Base-by-base conservation (phyloP, 495 filamentous ascomycete species). In the Trypethelium eluteriae region DNA sequence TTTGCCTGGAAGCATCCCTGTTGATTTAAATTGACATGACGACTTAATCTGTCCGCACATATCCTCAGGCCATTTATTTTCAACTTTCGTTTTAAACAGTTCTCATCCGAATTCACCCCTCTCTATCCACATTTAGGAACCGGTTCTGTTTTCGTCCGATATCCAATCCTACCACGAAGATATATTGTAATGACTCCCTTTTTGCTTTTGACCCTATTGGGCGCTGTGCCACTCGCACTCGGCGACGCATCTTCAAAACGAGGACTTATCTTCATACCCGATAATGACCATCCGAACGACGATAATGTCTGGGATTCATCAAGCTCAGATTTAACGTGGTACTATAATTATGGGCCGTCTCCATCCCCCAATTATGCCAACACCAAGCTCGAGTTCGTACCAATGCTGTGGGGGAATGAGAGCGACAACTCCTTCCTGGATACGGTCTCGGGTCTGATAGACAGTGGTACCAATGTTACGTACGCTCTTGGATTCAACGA, bases 401-500 rank as follows among this genome's bases (percentile, higher is more conserved):
- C 89, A 39, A 90, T 90, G 89, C 81, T 91, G 39, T 92, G 86
- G 87, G 89, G 89, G 38, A 70, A 70, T 25, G 72, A 78, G 59
- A 75, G 74, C 70, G 79, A 83, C 64, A 84, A 77, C 5, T 73
- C 80, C 11, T 89, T 89, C 75, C 75, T 84, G 39, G 75, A 81
- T 57, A 78, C 76, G 16, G 79, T 91, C 35, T 41, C 62, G 25
- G 39, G 67, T 10, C 77, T 84, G 69, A 81, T 88, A 66, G 70
- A 77, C 38, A 68, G 69, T 18, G 85, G 85, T 16, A 76, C 78
- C n/a, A 83, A 84, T 38, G 85, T 92, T 70, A 81, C 73, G 6
- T 82, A 88, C 68, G 83, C 90, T 10, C 77, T 93, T 39, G 81
- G 78, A 32, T 91, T 90, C 78, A 93, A 93, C 74, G 89, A 93